Evolutionary conservation across 73 alveolate species (phyloP), one percentile per base, ranked within the genome.

Genomic region (Paramecium sonneborni): DNA sequence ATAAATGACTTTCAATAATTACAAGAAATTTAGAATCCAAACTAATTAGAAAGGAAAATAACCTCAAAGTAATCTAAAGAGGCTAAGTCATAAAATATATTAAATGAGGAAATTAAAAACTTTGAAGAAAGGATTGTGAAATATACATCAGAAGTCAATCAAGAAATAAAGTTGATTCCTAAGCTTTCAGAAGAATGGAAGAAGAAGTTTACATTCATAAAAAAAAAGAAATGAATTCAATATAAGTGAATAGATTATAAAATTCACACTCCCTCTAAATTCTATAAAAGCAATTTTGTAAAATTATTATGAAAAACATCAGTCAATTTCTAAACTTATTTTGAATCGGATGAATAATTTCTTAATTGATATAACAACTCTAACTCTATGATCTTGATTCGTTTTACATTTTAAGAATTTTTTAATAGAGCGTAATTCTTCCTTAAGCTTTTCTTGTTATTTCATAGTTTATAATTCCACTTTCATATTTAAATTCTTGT

Each of bases 161-260:
- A 62, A 62, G 39, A 26, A 62, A 12, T 30, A 26, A 62, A 62
- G 26, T 30, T 62, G 12, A 62, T 20, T 62, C 84, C 84, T 26
- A 62, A 8, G 14, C 39, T 62, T 26, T 62, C 84, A 26, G 48
- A 62, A 0, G 84, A 62, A 62, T 62, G 84, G 84, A 30, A 30
- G 6, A 62, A 62, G 44, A 62, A 62, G 30, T 62, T 62, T 62
- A 30, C 84, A 5, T 12, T 12, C 7, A 30, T 62, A 0, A 62
- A 62, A 62, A 62, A 62, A 32, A 62, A 62, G 84, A 62, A 62
- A 32, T 62, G 84, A 62, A 26, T 30, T 62, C 68, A 26, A 62
- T 62, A 62, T 62, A 62, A 62, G 39, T 30, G 84, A 62, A 52
- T 52, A 52, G 26, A 52, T 18, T 52, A 18, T 52, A 52, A 52